Percentiles rank a stretch among this genome's conserved stretches.
Conservation (phyloP, 805 yeast species). For the Ogataea methylovora region DNA sequence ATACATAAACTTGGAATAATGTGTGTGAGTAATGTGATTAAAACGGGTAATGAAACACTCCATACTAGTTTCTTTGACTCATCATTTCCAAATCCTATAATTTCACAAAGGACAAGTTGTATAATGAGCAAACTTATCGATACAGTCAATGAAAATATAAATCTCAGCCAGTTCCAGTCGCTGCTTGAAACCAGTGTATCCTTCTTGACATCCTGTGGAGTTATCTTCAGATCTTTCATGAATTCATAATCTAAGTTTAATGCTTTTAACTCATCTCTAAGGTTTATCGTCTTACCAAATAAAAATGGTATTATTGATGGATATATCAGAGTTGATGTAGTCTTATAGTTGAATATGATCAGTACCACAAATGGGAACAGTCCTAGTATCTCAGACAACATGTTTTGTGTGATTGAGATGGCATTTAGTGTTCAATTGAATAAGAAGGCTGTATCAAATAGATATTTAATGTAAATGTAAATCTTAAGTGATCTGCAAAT, state of each 20-base stretch:
- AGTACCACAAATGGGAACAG: background rate
- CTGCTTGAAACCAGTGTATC: too few relatives aligned
- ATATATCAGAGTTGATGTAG: background rate
- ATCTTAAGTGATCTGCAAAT: too few relatives aligned
- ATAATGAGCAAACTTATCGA: constrained; percentile 22
- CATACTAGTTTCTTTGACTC: constrained; percentile 27
- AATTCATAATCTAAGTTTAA: background rate
- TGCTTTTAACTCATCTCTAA: background rate
- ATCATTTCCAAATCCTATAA: constrained; percentile 14
- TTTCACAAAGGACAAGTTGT: constrained; percentile 21
- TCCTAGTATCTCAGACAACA: background rate
- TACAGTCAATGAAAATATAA: constrained; percentile 16
- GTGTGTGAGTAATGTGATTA: constrained; percentile 32
- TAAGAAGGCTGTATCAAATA: too few relatives aligned
- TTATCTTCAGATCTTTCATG: too few relatives aligned
- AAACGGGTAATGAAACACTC: constrained; percentile 28
- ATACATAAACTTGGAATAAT: constrained; percentile 36
- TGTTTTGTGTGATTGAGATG: background rate
- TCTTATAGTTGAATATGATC: background rate
- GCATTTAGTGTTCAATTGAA: background rate
- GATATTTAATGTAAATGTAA: too few relatives aligned
- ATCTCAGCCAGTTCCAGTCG: background rate
- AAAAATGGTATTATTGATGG: background rate
- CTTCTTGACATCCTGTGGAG: too few relatives aligned
- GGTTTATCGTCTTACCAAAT: background rate